Evolutionary conservation across 2,329 filamentous ascomycete genomes (phyloP).

Genomic region (Albifimbria verrucaria): DNA sequence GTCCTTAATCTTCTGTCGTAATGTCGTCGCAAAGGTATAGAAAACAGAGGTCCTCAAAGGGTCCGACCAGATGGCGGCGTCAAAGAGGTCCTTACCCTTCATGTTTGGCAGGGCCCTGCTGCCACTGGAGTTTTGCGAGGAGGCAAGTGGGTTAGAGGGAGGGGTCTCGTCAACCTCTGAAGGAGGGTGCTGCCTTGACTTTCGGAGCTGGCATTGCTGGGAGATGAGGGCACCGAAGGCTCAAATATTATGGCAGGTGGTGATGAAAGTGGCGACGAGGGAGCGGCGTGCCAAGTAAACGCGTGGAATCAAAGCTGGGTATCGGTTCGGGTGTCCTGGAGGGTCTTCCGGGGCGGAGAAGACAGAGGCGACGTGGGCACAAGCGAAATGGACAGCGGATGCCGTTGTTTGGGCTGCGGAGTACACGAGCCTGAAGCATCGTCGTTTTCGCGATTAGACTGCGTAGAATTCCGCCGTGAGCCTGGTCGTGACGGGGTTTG

Average conservation of each 20-base stretch:
- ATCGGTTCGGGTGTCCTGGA: constrained; percentile 17
- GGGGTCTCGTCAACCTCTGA: constrained; percentile 45
- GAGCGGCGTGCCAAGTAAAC: constrained; percentile 19
- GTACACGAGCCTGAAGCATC: background rate
- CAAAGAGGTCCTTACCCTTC: constrained; percentile 70
- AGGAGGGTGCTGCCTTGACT: constrained; percentile 34
- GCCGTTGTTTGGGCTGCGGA: constrained; percentile 16
- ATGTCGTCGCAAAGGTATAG: constrained; percentile 67
- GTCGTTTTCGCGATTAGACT: background rate
- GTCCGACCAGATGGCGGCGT: constrained; percentile 67
- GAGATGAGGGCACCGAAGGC: constrained; percentile 38
- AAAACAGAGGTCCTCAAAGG: constrained; percentile 67
- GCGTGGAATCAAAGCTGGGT: constrained; percentile 15
- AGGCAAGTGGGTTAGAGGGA: constrained; percentile 34
- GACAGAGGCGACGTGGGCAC: constrained; percentile 32
- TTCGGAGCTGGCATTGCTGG: constrained; percentile 32
- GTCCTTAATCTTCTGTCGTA: constrained; percentile 61
- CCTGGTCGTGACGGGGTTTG: background rate
- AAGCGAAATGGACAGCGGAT: constrained; percentile 15
- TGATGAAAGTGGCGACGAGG: constrained; percentile 56
- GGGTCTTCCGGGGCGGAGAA: constrained; percentile 33
- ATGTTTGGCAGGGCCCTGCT: constrained; percentile 51
- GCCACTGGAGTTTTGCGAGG: constrained; percentile 34
- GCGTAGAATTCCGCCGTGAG: too few relatives aligned
- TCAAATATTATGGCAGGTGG: constrained; percentile 53